Conservation (phyloP, 345 rosid species). For the Brassica nigra region DNA sequence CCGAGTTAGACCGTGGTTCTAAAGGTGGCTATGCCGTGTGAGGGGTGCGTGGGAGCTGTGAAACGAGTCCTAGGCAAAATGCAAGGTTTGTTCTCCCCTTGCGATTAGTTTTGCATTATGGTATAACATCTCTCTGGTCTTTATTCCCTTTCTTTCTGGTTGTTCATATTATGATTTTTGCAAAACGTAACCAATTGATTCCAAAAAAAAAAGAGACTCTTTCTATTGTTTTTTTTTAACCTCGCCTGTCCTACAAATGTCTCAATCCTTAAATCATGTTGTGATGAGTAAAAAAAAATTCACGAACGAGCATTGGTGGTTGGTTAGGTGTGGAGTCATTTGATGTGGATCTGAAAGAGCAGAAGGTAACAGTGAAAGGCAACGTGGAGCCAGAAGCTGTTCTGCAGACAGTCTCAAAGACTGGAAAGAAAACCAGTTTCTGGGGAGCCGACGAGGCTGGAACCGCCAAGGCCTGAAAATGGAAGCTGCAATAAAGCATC, state of each 20-base stretch:
- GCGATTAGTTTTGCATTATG: neutral
- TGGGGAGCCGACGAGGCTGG: slow-evolving; percentile 68
- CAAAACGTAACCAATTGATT: neutral
- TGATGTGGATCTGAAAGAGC: slow-evolving; percentile 74
- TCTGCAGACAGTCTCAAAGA: slow-evolving; percentile 76
- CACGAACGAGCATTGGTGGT: slow-evolving; percentile 2
- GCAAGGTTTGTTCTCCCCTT: slow-evolving; percentile 54
- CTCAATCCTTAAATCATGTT: neutral
- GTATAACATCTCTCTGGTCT: neutral
- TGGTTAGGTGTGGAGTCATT: slow-evolving; percentile 67
- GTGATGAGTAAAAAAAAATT: neutral
- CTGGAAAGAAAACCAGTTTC: slow-evolving; percentile 75
- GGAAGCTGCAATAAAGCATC: neutral
- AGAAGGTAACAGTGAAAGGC: slow-evolving; percentile 85
- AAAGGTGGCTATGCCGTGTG: slow-evolving; percentile 83
- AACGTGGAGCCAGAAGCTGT: slow-evolving; percentile 81
- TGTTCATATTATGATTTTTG: neutral
- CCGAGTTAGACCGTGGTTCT: slow-evolving; percentile 68
- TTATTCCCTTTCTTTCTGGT: neutral
- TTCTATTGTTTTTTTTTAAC: too few relatives aligned
- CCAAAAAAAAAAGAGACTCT: too few relatives aligned
- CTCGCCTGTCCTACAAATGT: too few relatives aligned
- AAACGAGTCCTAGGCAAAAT: slow-evolving; percentile 81
- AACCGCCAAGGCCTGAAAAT: slow-evolving; percentile 37
- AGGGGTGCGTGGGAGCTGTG: slow-evolving; percentile 83